These are phyloP conservation scores for Pseudozyma hubeiensis DNA, from an alignment of 1,284 basidiomycete genomes.

Conservation along the genomic window DNA sequence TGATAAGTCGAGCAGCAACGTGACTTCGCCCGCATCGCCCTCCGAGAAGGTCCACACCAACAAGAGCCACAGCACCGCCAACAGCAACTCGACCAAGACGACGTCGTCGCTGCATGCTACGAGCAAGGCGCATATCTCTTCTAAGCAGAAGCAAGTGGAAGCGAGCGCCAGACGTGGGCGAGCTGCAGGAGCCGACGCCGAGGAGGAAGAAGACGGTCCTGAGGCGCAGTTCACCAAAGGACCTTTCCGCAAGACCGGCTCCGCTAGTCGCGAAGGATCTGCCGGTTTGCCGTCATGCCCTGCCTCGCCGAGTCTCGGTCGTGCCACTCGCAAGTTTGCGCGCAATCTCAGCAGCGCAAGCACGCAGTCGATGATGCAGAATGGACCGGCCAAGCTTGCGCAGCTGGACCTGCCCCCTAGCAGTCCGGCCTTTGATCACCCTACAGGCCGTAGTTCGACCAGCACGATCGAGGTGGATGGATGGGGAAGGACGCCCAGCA, in stretches of 20 bases:
- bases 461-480: constrained; percentile 41
- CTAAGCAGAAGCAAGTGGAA: constrained; percentile 18
- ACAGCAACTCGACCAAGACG: constrained; percentile 14
- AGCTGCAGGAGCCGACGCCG: constrained; percentile 11
- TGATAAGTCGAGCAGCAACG: constrained; percentile 47
- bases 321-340: constrained; percentile 29
- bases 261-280: constrained; percentile 28
- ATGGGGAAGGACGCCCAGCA: constrained; percentile 47
- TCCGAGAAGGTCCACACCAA: constrained; percentile 15
- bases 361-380: constrained; percentile 10
- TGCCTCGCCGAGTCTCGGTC: constrained; percentile 29
- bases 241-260: constrained; percentile 22
- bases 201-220: constrained; percentile 30
- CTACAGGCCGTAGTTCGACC: constrained; percentile 21
- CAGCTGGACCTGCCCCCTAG: constrained; percentile 43
- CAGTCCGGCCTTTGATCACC: constrained; percentile 45
- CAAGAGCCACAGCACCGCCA: constrained; percentile 6
- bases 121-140: constrained; percentile 20
- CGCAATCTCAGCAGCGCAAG: constrained; percentile 32
- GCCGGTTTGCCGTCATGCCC: constrained; percentile 38
- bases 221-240: constrained; percentile 36
- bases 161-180: constrained; percentile 9
- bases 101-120: constrained; percentile 14
- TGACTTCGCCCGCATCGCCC: constrained; percentile 53
- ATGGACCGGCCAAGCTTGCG: constrained; percentile 29